These are phyloP conservation scores for Massariosphaeria phaeospora DNA, from an alignment of 495 filamentous ascomycete genomes.

Conservation along the genomic window DNA sequence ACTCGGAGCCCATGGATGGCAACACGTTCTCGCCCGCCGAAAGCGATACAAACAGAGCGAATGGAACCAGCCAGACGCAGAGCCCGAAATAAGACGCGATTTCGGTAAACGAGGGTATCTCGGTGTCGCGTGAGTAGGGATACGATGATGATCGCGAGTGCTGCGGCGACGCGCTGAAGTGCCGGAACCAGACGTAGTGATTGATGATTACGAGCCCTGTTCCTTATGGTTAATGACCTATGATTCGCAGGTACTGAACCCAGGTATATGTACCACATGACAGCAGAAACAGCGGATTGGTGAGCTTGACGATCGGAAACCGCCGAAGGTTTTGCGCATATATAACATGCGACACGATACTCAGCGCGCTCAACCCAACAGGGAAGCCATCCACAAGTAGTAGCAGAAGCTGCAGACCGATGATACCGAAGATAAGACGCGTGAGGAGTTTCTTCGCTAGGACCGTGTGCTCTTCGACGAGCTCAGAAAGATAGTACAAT, in stretches of 20 bases:
- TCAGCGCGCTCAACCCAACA: slow-evolving; percentile 62
- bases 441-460: slow-evolving; percentile 78
- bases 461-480: slow-evolving; percentile 96
- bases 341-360: slow-evolving; percentile 75
- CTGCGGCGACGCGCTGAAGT: slow-evolving; percentile 61
- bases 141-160: slow-evolving; percentile 35
- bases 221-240: no score
- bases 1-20: slow-evolving; percentile 73
- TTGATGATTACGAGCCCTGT: slow-evolving; percentile 78
- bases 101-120: slow-evolving; percentile 76
- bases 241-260: no score
- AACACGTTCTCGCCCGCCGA: slow-evolving; percentile 92
- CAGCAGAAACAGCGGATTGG: slow-evolving; percentile 78
- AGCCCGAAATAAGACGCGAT: slow-evolving; percentile 94
- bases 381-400: slow-evolving; percentile 81
- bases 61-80: slow-evolving; percentile 94
- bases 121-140: slow-evolving; percentile 44
- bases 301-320: slow-evolving; percentile 84
- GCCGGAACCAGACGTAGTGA: slow-evolving; percentile 93
- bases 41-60: slow-evolving; percentile 87
- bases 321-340: slow-evolving; percentile 85
- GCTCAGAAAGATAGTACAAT: slow-evolving; percentile 95
- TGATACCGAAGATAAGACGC: slow-evolving; percentile 78
- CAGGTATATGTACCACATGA: slow-evolving; percentile 60
- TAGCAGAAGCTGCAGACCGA: slow-evolving; percentile 68